Base-by-base conservation (phyloP, 2,329 filamentous ascomycete genomes). In the Cytospora mali region DNA sequence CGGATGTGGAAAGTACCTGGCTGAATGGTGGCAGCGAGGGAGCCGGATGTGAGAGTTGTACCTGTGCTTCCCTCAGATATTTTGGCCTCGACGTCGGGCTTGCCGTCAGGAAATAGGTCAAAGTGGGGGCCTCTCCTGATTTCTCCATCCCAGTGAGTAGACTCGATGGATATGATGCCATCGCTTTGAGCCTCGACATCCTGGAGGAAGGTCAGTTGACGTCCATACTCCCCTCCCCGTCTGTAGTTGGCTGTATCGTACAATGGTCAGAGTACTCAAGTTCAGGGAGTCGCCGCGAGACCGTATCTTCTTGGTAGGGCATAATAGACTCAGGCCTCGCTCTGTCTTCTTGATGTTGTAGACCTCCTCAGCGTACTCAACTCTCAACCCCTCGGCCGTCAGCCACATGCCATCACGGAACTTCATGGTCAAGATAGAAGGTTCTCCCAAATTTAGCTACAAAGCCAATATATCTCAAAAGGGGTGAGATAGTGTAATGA, bases 391-490 rank as follows among this genome's bases (percentile, higher is more conserved):
- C 73, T 86, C 82, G 62, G 83, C 85, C 49, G 82, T 79, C 55
- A 89, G 77, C 88, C 88, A 90, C 87, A 89, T 87, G 67, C 83
- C 83, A 81, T 87, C 84, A 67, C 84, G 82, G 68, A 87, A 86
- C 76, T 84, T 86, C 84, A 86, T 86, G 50, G 68, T 48, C 9
- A 6, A 21, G 9, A 1, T 11, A 23, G n/a, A 13, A 14, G 9
- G 35, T 21, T 16, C 2, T 7, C n/a, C 16, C 11, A 14, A 9
- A 7, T n/a, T 3, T 16, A 25, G 21, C 21, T 25, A 11, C 9
- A 49, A 13, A 25, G 10, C 28, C 18, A 21, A 42, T 21, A 42
- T 18, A 42, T 10, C 18, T 21, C 39, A 42, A n/a, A n/a, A n/a
- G n/a, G n/a, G n/a, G n/a, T n/a, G 39, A n/a, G 28, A 35, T 25